Conservation (phyloP, 495 filamentous ascomycete genomes). For the Podospora pseudopauciseta region DNA sequence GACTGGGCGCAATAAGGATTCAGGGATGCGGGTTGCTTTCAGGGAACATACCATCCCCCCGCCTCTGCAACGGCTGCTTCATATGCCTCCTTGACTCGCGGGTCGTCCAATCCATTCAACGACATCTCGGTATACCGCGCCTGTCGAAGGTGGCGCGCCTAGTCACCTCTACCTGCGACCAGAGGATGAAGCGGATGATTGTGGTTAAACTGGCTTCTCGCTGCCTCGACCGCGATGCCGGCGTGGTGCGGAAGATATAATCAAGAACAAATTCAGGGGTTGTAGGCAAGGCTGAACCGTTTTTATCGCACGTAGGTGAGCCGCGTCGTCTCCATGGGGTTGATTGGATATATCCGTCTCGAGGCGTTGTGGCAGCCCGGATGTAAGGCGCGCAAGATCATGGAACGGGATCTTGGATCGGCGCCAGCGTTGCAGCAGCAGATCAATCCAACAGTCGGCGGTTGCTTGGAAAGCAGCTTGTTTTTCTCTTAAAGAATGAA, state of each 20-base stretch:
- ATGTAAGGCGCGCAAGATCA: slow-evolving; percentile 20
- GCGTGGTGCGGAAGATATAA: slow-evolving; percentile 12
- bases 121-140: slow-evolving; percentile 61
- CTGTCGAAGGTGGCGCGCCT: slow-evolving; percentile 11
- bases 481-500: neutral
- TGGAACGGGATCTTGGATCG: slow-evolving; percentile 20
- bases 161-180: slow-evolving; percentile 17
- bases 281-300: slow-evolving; percentile 14
- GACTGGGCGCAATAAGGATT: neutral
- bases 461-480: neutral
- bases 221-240: slow-evolving; percentile 13
- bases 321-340: slow-evolving; percentile 19
- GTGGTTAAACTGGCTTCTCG: slow-evolving; percentile 15
- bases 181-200: slow-evolving; percentile 18
- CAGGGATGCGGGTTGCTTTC: neutral
- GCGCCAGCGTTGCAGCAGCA: slow-evolving; percentile 21
- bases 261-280: slow-evolving; percentile 19
- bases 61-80: slow-evolving; percentile 74
- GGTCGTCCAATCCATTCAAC: slow-evolving; percentile 91
- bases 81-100: slow-evolving; percentile 77
- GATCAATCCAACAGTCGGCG: slow-evolving; percentile 1
- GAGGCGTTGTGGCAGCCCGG: slow-evolving; percentile 16
- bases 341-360: slow-evolving; percentile 10
- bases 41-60: slow-evolving; percentile 80
- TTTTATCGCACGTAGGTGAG: slow-evolving; percentile 6